A percentile compares a stretch with the other conserved stretches of the same genome.
Conservation (phyloP, 108 stramenopile species). For the Seminavis robusta region DNA sequence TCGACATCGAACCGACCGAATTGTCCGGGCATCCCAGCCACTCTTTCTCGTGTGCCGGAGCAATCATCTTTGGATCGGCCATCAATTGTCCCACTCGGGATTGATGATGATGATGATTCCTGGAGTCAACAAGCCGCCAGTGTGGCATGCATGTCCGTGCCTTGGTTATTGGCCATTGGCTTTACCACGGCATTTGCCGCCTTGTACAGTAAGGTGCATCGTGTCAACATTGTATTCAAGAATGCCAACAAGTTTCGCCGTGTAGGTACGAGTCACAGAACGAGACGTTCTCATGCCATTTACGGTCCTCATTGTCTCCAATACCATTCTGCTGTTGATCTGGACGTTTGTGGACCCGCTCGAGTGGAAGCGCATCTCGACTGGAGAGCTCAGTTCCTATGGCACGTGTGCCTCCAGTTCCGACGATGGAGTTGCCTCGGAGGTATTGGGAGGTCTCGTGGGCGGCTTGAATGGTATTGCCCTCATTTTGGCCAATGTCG, state of each 20-base stretch:
- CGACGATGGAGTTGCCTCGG: no score
- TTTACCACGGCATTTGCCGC: slow-evolving; percentile 37
- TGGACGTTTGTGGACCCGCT: slow-evolving; percentile 55
- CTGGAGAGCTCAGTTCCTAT: slow-evolving; percentile 19
- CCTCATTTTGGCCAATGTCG: slow-evolving; percentile 29
- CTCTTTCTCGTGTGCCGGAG: slow-evolving; percentile 39
- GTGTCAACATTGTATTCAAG: slow-evolving; percentile 42
- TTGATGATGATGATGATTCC: slow-evolving; percentile 1
- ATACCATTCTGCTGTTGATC: slow-evolving; percentile 24
- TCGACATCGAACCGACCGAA: slow-evolving; percentile 9
- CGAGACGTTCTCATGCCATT: slow-evolving; percentile 54
- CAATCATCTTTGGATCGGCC: slow-evolving; percentile 33
- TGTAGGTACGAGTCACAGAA: slow-evolving; percentile 19
- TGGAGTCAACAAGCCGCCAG: neutral
- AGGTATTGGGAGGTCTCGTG: slow-evolving; percentile 14
- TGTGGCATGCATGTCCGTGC: slow-evolving; percentile 7
- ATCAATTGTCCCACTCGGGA: slow-evolving; percentile 20
- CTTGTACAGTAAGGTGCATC: slow-evolving; percentile 51
- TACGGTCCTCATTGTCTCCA: slow-evolving; percentile 24
- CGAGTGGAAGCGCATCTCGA: slow-evolving; percentile 25
- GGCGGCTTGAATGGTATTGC: slow-evolving; percentile 16
- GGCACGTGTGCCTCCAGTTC: no score
- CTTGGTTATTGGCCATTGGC: slow-evolving; percentile 41
- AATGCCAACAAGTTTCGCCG: slow-evolving; percentile 23
- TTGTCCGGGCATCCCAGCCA: slow-evolving; percentile 41